Base-by-base conservation (phyloP, 495 filamentous ascomycete genomes). In the Penicillium simplicissimum region DNA sequence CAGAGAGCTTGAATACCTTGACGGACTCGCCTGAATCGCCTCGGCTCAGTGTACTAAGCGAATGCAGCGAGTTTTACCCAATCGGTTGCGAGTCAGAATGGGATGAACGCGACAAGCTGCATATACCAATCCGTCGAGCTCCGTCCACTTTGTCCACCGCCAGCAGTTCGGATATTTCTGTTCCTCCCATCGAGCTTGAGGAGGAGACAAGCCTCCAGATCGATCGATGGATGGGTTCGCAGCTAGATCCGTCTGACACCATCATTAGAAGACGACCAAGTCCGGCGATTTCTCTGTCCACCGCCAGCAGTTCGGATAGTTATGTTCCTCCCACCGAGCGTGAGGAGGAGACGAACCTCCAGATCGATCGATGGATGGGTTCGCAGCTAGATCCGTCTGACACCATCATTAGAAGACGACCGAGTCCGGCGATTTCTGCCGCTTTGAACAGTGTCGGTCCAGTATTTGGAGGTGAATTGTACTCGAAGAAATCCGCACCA, bases 51-150 rank as follows among this genome's bases (percentile, higher is more conserved):
- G 81, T 90, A 17, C 80, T 94, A 31, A 93, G 90, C 67, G 89
- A 94, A 71, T 91, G 88, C 66, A 91, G 89, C 34, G 90, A 93
- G 63, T 65, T 90, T 11, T 88, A 86, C 67, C 79, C 90, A 7
- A 87, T 88, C 58, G 89, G 72, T 33, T 69, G 64, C 8, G 45
- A 58, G 0, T 58, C 62, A 11, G 59, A 48, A 38, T 62, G 53
- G 40, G 47, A 70, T 38, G 67, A 65, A 8, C 69, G 67, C 42
- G 75, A 79, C 55, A 54, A 69, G 48, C 47, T 78, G 19, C 68
- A 77, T 7, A 74, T 77, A 13, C 72, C 75, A 6, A 52, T 77
- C 15, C 71, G 74, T 14, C 67, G 63, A 59, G 55, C 62, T 35
- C 57, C 64, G 1, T 62, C 67, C 1, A 59, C 62, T 31, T n/a